Evolutionary conservation across 495 filamentous ascomycete species (phyloP), one percentile per base, ranked within the genome.

Genomic region (Daldinia decipiens): DNA sequence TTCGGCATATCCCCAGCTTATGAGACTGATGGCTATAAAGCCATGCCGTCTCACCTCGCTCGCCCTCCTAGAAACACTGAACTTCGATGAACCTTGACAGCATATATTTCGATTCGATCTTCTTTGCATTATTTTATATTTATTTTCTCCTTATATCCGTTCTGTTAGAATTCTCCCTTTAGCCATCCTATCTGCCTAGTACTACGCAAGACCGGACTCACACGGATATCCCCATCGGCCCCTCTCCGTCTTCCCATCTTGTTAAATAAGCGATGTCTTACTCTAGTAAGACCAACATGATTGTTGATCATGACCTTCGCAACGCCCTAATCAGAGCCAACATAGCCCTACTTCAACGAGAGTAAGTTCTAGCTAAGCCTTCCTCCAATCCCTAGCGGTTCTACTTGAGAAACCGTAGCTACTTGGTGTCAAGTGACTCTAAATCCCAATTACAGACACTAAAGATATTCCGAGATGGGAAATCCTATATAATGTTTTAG

Each of bases 241-340:
- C 50, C 24, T 31, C 50, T 31, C 15, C 8, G 7, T 56, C 19
- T 38, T 31, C 9, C 32, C 29, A 13, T 55, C 29, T 38, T 38
- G 17, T 24, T 34, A 56, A 56, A 32, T 34, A 56, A 64, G 56
- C 55, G 47, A 72, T 68, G 70, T 51, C 64, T 45, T 54, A 66
- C 29, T 36, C 52, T 51, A 59, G 15, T 27, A 59, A 54, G 31
- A 39, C 43, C n/a, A 67, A 62, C 59, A 21, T 55, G 59, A 47
- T 55, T 26, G 60, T 50, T 53, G 71, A 73, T 36, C 71, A 73
- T 26, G 71, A 73, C 15, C 66, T 73, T 26, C 71, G 71, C 47
- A 73, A 58, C 38, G 66, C 66, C 15, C 19, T 73, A 27, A 73
- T 73, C 57, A 65, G 71, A 63, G 31, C 71, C n/a, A 73, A 73